phyloP scores from a whole-genome alignment of 2,329 filamentous ascomycete genomes.

The Sporothrix pallida region DNA sequence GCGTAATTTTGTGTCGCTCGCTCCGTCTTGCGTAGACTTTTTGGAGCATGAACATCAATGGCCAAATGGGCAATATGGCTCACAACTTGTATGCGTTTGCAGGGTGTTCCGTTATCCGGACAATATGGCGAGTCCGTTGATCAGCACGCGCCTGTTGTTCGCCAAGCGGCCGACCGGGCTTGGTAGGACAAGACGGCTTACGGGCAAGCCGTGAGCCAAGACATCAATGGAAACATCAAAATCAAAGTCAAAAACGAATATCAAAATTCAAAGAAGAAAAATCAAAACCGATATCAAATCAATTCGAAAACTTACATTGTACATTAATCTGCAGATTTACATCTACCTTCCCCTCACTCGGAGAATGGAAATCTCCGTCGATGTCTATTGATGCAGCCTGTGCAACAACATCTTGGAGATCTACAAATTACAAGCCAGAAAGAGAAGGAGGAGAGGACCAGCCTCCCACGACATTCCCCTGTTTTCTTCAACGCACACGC shows the following conservation, averaged over 20 bases:
- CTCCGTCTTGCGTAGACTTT: not conserved
- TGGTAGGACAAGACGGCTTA: not conserved
- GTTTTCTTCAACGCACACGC: not conserved
- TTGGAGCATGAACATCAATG: no score
- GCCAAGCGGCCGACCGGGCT: not conserved
- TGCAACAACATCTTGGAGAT: constrained; percentile 9
- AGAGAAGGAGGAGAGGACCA: not conserved
- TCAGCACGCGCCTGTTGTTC: not conserved
- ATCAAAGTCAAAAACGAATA: not conserved
- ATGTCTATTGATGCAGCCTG: not conserved
- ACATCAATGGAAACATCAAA: not conserved
- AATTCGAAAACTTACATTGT: not conserved
- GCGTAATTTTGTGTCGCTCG: not conserved
- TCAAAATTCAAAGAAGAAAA: not conserved
- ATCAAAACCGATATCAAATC: no score
- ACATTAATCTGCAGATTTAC: not conserved
- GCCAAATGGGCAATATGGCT: not conserved
- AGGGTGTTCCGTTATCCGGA: constrained; percentile 4
- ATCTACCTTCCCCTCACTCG: not conserved
- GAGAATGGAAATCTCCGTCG: not conserved
- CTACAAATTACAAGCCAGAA: constrained; percentile 15
- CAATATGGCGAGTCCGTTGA: not conserved
- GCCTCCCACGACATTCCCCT: not conserved
- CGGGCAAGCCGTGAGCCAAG: not conserved
- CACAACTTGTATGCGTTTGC: not conserved